Evolutionary conservation across 2,329 filamentous ascomycete genomes (phyloP), one percentile per base, ranked within the genome.

Genomic region (Claviceps humidiphila): DNA sequence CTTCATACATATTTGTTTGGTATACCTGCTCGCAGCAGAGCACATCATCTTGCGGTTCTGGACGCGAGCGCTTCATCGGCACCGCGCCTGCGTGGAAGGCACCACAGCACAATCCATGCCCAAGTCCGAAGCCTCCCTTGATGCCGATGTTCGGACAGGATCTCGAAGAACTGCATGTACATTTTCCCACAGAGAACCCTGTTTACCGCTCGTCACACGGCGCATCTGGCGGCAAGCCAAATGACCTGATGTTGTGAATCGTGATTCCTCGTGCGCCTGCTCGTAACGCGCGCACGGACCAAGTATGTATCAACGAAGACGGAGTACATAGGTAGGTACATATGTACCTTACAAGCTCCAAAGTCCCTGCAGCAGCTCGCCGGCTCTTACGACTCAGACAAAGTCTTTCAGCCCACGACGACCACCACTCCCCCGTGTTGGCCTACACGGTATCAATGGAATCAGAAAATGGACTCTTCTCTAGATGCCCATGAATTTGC

Each of bases 401-500:
- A 11, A 11, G 20, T 20, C 20, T 4, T 34, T 34, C 30, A 34
- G 9, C 30, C 30, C 30, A 39, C 38, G 17, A 49, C 47, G 11
- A 9, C 8, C 34, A 22, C 8, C 17, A 2, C 17, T 9, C 34
- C 34, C 46, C 20, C n/a, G 38, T 37, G 2, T 14, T 17, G 30
- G 22, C 17, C 34, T 4, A 7, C 11, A 2, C 34, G 30, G 11
- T 9, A 34, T 11, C 9, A 34, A 22, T 44, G 20, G 5, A 44
- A 44, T 44, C 5, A 26, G 7, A 41, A 3, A 1, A 51, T 54
- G 52, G 49, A 24, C 11, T 5, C 34, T 7, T 40, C 20, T 11
- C 39, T 24, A 24, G 50, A 53, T 24, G 51, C 41, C n/a, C 44
- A 40, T 41, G 47, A 51, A 11, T 2, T 30, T 16, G 47, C 53